A percentile compares a stretch with the other conserved stretches of the same genome.
Conservation (phyloP, 257 asterid species). For the Fraxinus quadrangulata region DNA sequence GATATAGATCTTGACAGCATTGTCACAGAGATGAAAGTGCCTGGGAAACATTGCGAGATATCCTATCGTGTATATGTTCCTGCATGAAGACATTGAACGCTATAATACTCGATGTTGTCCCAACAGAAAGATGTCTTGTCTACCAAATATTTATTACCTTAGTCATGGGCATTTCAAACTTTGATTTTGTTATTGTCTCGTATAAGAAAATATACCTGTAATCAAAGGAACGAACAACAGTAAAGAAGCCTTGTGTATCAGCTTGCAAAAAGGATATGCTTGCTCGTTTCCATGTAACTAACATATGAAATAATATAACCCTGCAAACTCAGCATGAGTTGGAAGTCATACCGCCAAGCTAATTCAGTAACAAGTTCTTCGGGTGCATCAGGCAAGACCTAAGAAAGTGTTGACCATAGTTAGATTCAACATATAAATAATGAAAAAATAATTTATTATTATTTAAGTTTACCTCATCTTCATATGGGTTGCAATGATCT, state of each 20-base stretch:
- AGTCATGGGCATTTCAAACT: conserved; percentile 54
- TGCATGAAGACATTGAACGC: conserved; percentile 40
- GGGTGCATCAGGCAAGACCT: conserved; percentile 95
- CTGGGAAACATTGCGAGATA: conserved; percentile 58
- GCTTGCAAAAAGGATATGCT: background rate
- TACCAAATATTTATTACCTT: conserved; percentile 41
- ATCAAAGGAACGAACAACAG: conserved; percentile 19
- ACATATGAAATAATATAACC: background rate
- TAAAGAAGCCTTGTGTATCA: background rate
- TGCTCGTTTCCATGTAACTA: background rate
- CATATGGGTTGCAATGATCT: conserved; percentile 83
- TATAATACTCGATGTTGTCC: background rate
- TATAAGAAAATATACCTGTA: conserved; percentile 76
- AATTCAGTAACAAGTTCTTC: conserved; percentile 84
- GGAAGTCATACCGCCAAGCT: conserved; percentile 76
- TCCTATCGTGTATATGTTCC: conserved; percentile 80
- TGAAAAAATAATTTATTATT: background rate
- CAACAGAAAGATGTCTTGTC: background rate
- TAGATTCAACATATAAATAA: conserved; percentile 7
- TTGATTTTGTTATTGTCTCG: conserved; percentile 79
- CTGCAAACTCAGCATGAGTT: conserved; percentile 17
- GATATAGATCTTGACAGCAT: conserved; percentile 6
- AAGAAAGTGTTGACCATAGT: conserved; percentile 20
- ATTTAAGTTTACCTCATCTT: conserved; percentile 69
- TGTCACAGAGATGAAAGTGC: conserved; percentile 56